phyloP scores from a whole-genome alignment of 768 basidiomycete genomes.

The Piloderma croceum region DNA sequence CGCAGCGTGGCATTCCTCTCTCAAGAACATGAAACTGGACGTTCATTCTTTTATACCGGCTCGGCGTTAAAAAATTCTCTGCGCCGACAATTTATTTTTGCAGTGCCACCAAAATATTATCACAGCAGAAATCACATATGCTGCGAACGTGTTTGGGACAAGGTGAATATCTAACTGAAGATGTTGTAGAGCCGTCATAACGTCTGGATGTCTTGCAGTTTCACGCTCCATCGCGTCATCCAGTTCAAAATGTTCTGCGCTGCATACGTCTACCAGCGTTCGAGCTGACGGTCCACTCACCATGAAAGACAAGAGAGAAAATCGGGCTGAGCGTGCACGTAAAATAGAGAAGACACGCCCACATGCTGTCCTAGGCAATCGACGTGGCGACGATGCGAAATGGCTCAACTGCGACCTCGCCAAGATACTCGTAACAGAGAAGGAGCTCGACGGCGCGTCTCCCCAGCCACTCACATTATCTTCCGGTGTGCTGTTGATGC shows the following conservation, averaged over 20 bases:
- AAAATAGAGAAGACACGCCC: slow-evolving; percentile 39
- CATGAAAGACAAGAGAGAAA: slow-evolving; percentile 40
- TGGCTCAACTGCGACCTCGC: slow-evolving; percentile 69
- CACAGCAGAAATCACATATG: slow-evolving; percentile 20
- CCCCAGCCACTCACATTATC: too few species aligned
- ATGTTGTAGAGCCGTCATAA: not conserved
- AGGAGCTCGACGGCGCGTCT: slow-evolving; percentile 36
- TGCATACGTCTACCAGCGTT: slow-evolving; percentile 47
- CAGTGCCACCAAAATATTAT: slow-evolving; percentile 18
- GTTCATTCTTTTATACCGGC: too few species aligned
- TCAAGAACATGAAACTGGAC: too few species aligned
- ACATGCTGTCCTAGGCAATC: slow-evolving; percentile 72
- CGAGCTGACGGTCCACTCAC: slow-evolving; percentile 31
- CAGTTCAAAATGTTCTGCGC: slow-evolving; percentile 27
- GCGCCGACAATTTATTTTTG: too few species aligned
- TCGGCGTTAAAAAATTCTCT: too few species aligned
- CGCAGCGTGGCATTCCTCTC: slow-evolving; percentile 62
- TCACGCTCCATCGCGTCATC: slow-evolving; percentile 38
- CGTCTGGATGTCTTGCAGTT: slow-evolving; percentile 16
- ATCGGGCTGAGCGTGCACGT: slow-evolving; percentile 38
- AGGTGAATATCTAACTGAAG: slow-evolving; percentile 15
- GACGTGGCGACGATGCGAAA: slow-evolving; percentile 55
- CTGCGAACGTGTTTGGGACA: slow-evolving; percentile 25
- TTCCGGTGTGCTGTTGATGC: slow-evolving; percentile 41
- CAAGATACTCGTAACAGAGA: slow-evolving; percentile 51